These are phyloP conservation scores for Serendipita sp. DNA, from an alignment of 768 basidiomycete species.

Conservation along the genomic window DNA sequence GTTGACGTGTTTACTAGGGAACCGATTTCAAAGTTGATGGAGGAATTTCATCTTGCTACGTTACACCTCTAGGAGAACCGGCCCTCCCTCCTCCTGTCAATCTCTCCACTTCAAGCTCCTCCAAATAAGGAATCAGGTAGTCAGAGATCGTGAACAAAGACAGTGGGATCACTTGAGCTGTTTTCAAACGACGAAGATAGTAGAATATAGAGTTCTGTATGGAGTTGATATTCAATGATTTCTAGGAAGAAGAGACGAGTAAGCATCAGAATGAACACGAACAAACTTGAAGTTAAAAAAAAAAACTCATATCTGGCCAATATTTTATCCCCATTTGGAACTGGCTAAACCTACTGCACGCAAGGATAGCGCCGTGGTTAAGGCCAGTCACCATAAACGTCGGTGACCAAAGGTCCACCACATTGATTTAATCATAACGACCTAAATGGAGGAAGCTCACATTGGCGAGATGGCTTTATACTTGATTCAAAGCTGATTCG, in stretches of 20 bases:
- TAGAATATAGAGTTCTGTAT: too few relatives aligned
- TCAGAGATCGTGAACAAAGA: not conserved
- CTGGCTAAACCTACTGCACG: constrained; percentile 21
- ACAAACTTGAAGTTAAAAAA: not conserved
- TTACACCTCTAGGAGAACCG: constrained; percentile 72
- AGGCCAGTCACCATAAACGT: not conserved
- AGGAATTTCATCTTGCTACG: constrained; percentile 82
- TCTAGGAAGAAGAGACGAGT: not conserved
- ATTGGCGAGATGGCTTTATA: constrained; percentile 4
- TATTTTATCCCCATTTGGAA: constrained; percentile 41
- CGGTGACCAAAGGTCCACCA: constrained; percentile 9
- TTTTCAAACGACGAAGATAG: not conserved
- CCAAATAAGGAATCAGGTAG: too few relatives aligned
- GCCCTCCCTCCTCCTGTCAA: constrained; percentile 54
- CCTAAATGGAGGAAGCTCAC: not conserved
- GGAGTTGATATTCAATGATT: not conserved
- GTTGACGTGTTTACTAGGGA: constrained; percentile 29
- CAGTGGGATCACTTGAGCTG: not conserved
- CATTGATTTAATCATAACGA: constrained; percentile 11
- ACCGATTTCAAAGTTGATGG: constrained; percentile 95
- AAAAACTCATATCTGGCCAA: constrained; percentile 82
- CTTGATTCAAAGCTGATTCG: not conserved
- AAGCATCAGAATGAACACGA: not conserved
- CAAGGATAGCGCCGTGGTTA: not conserved
- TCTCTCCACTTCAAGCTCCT: constrained; percentile 18